These are phyloP conservation scores for Acanthamoeba sp. DNA, from an alignment of 208 protist genomes.

Conservation along the genomic window DNA sequence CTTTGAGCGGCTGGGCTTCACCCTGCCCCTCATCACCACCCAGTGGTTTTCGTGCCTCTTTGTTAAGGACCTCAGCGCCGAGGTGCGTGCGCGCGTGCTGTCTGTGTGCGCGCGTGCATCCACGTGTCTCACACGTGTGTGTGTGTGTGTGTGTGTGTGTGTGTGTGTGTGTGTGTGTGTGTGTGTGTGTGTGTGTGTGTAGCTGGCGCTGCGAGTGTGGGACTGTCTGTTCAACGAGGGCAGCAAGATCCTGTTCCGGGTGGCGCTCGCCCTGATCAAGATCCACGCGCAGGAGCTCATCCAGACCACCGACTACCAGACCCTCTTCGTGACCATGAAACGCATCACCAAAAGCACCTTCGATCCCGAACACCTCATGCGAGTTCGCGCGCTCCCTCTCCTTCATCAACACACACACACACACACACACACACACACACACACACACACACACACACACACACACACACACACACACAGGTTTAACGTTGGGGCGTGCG, in stretches of 20 bases:
- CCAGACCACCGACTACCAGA: constrained; percentile 57
- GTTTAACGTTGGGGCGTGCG: not conserved
- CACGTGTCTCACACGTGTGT: not conserved
- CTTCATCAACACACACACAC: not conserved
- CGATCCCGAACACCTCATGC: constrained; percentile 30
- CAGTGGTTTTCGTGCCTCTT: constrained; percentile 89
- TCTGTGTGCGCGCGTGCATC: too few relatives aligned
- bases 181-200: not conserved
- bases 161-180: not conserved
- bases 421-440: too few relatives aligned
- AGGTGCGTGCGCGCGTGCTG: constrained; percentile 58
- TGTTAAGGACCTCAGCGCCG: constrained; percentile 82
- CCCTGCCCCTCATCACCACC: constrained; percentile 78
- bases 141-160: not conserved
- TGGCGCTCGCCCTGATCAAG: constrained; percentile 77
- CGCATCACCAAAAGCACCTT: constrained; percentile 20
- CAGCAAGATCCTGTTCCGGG: constrained; percentile 85
- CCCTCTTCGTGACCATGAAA: constrained; percentile 48
- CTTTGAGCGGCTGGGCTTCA: constrained; percentile 75
- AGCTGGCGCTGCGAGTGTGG: constrained; percentile 85
- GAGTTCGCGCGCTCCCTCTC: not conserved
- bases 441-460: not conserved
- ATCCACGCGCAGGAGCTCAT: constrained; percentile 80
- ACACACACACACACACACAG: not conserved
- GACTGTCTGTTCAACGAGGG: constrained; percentile 87